Evolutionary conservation across 208 protist genomes (phyloP).

Genomic region (Leptomonas pyrrhocoris): DNA sequence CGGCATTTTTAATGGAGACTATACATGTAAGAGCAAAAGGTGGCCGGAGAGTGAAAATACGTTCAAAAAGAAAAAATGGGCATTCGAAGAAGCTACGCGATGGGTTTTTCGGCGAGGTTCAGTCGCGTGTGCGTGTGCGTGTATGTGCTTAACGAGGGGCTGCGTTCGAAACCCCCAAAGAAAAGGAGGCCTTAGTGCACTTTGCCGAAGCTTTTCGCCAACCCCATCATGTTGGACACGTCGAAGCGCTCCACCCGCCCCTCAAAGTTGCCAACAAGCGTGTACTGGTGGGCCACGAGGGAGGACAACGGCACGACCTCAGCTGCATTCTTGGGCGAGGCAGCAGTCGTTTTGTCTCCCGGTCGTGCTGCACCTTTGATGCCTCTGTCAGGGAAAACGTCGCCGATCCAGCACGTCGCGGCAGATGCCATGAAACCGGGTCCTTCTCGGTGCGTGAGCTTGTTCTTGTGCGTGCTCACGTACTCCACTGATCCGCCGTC

Average conservation of each 20-base stretch:
- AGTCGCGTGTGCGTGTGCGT: no score
- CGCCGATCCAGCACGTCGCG: constrained; percentile 20
- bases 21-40: no score
- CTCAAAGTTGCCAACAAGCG: constrained; percentile 45
- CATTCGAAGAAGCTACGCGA: no score
- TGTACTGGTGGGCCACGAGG: constrained; percentile 24
- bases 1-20: no score
- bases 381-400: neutral
- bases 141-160: no score
- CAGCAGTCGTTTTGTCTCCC: neutral
- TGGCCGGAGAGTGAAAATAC: no score
- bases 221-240: constrained; percentile 24
- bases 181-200: neutral
- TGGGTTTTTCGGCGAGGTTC: no score
- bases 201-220: constrained; percentile 26
- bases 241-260: constrained; percentile 47
- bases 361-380: neutral
- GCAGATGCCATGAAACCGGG: constrained; percentile 38
- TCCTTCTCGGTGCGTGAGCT: constrained; percentile 19
- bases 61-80: no score
- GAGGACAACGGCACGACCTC: neutral
- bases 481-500: constrained; percentile 36
- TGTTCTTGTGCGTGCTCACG: constrained; percentile 14
- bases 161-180: neutral
- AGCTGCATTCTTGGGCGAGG: neutral